phyloP scores from a whole-genome alignment of 2,329 filamentous ascomycete species.

The Colletotrichum graminicola region DNA sequence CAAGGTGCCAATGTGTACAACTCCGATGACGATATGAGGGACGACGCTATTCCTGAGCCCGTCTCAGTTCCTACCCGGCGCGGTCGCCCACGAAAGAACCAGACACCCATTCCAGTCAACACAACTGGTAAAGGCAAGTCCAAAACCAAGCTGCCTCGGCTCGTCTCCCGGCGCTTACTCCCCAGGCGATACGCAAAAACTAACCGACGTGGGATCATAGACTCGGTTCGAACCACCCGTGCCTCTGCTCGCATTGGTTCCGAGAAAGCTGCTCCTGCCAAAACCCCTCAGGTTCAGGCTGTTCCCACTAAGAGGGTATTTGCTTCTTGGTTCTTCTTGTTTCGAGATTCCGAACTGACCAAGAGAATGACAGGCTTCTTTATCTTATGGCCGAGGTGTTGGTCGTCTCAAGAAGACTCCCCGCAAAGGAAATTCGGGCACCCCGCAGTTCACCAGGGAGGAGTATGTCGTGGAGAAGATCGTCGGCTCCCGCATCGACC shows the following conservation, averaged over 20 bases:
- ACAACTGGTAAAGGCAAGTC: not conserved
- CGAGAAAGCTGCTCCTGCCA: not conserved
- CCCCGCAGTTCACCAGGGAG: constrained; percentile 37
- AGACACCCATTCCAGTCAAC: not conserved
- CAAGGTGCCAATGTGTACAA: not conserved
- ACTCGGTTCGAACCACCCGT: not conserved
- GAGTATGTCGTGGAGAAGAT: constrained; percentile 64
- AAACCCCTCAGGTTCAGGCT: no score
- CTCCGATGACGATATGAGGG: not conserved
- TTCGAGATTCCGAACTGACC: not conserved
- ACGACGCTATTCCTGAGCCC: not conserved
- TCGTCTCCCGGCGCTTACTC: not conserved
- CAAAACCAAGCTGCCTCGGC: not conserved
- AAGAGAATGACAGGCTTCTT: not conserved
- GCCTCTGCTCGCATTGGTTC: not conserved
- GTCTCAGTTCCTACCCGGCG: constrained; percentile 12
- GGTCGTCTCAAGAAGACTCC: constrained; percentile 13
- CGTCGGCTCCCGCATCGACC: constrained; percentile 55
- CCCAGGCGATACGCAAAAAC: not conserved
- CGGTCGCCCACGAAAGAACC: constrained; percentile 10
- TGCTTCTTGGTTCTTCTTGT: not conserved
- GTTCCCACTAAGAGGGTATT: constrained; percentile 21
- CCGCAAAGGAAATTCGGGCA: not conserved
- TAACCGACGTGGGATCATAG: constrained; percentile 13
- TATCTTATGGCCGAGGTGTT: constrained; percentile 22